Conservation (phyloP, 2,329 filamentous ascomycete species). For the Pseudogymnoascus sp. region DNA sequence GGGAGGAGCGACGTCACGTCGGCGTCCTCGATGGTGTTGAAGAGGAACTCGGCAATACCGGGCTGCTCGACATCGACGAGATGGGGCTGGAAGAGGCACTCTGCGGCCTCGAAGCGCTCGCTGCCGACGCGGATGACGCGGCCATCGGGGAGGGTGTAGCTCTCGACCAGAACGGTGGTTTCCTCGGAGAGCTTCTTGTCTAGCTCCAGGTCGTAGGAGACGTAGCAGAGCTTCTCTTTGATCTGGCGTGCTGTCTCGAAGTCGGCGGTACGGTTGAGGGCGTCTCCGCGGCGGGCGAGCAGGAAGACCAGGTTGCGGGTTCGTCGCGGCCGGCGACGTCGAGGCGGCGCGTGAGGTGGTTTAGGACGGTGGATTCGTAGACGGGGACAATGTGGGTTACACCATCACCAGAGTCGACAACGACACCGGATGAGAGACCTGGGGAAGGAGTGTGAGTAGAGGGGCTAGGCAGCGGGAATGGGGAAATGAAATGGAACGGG, state of each 20-base stretch:
- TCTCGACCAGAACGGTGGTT: constrained; percentile 93
- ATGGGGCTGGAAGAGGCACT: constrained; percentile 97
- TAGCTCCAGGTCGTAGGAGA: constrained; percentile 94
- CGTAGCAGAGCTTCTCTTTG: constrained; percentile 99
- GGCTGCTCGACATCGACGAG: constrained; percentile 96
- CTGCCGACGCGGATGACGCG: constrained; percentile 93
- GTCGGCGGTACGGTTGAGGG: constrained; percentile 94
- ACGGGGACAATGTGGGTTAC: constrained; percentile 98
- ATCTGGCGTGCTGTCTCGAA: constrained; percentile 99
- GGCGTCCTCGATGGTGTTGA: constrained; percentile 96
- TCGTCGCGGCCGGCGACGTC: constrained; percentile 92
- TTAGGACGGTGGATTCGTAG: constrained; percentile 95
- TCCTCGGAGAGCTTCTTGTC: constrained; percentile 96
- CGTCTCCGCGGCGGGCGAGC: constrained; percentile 87
- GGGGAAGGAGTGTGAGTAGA: constrained; percentile 10
- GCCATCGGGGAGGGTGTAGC: constrained; percentile 93
- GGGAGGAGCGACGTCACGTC: constrained; percentile 94
- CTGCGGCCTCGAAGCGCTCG: constrained; percentile 95
- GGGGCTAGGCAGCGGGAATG: not conserved
- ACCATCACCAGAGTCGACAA: constrained; percentile 96
- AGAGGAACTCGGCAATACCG: constrained; percentile 92
- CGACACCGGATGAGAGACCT: constrained; percentile 89
- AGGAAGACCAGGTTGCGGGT: constrained; percentile 97
- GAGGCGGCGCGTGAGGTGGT: constrained; percentile 87
- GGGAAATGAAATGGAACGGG: not conserved